A percentile compares a stretch with the other conserved stretches of the same genome.
Evolutionary conservation across 2,329 filamentous ascomycete genomes (phyloP).

Genomic region (Calonectria hongkongensis): DNA sequence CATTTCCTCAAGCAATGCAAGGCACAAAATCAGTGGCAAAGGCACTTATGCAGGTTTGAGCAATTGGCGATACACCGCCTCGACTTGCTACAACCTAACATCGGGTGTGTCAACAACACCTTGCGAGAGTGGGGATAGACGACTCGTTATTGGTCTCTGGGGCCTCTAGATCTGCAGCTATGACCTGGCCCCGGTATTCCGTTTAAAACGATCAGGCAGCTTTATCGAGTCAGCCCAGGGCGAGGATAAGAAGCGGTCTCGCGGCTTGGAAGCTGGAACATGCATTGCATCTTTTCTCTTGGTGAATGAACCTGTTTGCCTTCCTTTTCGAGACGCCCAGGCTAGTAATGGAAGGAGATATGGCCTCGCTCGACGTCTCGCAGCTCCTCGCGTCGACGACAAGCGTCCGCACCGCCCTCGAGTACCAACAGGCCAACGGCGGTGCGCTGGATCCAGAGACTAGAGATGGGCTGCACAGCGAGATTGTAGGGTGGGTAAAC

Average conservation of each 20-base stretch:
- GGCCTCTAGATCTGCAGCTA: slow-evolving; percentile 35
- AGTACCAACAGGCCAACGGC: slow-evolving; percentile 17
- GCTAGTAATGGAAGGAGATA: slow-evolving; percentile 26
- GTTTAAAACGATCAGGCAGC: slow-evolving; percentile 36
- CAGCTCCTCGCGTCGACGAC: slow-evolving; percentile 32
- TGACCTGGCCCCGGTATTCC: slow-evolving; percentile 36
- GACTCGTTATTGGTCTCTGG: slow-evolving; percentile 26
- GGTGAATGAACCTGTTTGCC: slow-evolving; percentile 21
- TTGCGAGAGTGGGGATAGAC: slow-evolving; percentile 22
- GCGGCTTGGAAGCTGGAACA: background rate
- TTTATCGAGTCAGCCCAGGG: slow-evolving; percentile 28
- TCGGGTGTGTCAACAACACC: slow-evolving; percentile 11
- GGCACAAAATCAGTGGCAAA: slow-evolving; percentile 24
- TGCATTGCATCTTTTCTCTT: slow-evolving; percentile 7
- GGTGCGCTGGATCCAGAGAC: slow-evolving; percentile 22
- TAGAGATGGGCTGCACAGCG: background rate
- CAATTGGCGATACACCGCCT: slow-evolving; percentile 21
- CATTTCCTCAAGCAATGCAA: background rate
- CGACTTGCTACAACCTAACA: slow-evolving; percentile 8
- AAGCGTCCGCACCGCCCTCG: slow-evolving; percentile 15
- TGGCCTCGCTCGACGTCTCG: slow-evolving; percentile 21
- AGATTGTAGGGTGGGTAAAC: slow-evolving; percentile 24
- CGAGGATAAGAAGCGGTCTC: slow-evolving; percentile 28
- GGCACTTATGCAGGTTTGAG: slow-evolving; percentile 10
- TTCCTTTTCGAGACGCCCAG: slow-evolving; percentile 9